Conservation (phyloP, 306 rosid species). For the Prinsepia uniflora region DNA sequence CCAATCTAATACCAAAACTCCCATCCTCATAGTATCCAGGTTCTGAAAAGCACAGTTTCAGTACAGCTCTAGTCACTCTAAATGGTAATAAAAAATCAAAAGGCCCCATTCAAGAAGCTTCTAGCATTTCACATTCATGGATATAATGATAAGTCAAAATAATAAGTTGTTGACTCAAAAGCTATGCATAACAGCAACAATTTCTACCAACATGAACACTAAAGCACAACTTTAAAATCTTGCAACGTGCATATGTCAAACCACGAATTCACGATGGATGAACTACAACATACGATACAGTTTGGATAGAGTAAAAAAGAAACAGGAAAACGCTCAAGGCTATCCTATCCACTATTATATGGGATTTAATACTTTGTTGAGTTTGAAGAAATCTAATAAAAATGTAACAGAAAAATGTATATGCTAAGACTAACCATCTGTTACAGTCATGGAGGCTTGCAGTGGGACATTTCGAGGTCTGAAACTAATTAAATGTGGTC, state of each 20-base stretch:
- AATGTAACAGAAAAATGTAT: not conserved
- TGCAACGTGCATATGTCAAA: too few relatives aligned
- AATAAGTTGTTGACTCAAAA: not conserved
- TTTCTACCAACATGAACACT: not conserved
- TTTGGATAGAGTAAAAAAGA: not conserved
- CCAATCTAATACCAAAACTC: constrained; percentile 87
- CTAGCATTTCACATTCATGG: not conserved
- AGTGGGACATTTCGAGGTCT: constrained; percentile 86
- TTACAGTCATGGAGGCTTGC: constrained; percentile 89
- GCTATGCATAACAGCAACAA: not conserved
- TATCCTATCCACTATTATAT: not conserved
- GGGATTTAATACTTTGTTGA: not conserved
- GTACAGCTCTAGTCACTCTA: constrained; percentile 8
- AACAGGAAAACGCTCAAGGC: not conserved
- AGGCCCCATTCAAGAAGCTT: not conserved
- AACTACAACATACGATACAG: not conserved
- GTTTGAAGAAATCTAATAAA: not conserved
- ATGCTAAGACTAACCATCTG: constrained; percentile 74
- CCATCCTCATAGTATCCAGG: constrained; percentile 99
- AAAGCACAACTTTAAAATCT: not conserved
- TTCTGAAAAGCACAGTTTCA: constrained; percentile 44
- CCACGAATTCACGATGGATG: not conserved
- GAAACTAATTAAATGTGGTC: constrained; percentile 96
- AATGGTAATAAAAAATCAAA: not conserved
- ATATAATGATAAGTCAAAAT: not conserved